Base-by-base conservation (phyloP, 176 grass and related monocot genomes). In the Eleusine indica region DNA sequence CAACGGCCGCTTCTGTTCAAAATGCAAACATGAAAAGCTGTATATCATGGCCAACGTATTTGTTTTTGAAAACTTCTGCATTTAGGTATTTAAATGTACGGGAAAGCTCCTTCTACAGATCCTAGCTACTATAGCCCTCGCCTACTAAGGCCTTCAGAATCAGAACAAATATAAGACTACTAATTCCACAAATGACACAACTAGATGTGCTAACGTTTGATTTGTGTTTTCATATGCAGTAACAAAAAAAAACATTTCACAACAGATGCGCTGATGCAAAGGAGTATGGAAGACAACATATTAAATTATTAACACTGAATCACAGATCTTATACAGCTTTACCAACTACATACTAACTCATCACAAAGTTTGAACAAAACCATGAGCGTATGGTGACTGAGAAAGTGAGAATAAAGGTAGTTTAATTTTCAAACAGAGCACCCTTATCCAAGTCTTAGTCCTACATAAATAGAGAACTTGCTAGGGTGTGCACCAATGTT, bases 1-100 rank as follows among this genome's bases (percentile, higher is more conserved):
- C 60, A 44, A 12, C 13, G 52, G 58, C 22, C 30, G 68, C 72
- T 84, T 89, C 84, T 89, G 84, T 74, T 70, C 1, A 68, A 16
- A 63, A 52, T 35, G 42, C 29, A 87, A 79, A 18, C 18, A 19
- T 68, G 22, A 90, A 71, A 60, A 52, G 73, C 4, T 44, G 14
- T 62, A 71, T 15, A 79, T 21, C 7, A 83, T 73, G 11, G 17
- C 25, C 0, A 35, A 35, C 32, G 68, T 9, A 48, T 78, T 77
- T 14, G 32, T 11, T 53, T 58, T 58, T 21, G 3, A 47, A 19
- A 9, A 8, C 3, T 3, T 48, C 9, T 47, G 73, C 30, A 5
- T 44, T 52, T 7, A 49, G 79, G 54, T 70, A 12, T 44, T 18
- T 77, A 2, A 15, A 29, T 25, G n/a, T 29, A 63, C 3, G 2